These are phyloP conservation scores for Pestalotiopsis sp. DNA, from an alignment of 2,329 filamentous ascomycete genomes.

Conservation along the genomic window DNA sequence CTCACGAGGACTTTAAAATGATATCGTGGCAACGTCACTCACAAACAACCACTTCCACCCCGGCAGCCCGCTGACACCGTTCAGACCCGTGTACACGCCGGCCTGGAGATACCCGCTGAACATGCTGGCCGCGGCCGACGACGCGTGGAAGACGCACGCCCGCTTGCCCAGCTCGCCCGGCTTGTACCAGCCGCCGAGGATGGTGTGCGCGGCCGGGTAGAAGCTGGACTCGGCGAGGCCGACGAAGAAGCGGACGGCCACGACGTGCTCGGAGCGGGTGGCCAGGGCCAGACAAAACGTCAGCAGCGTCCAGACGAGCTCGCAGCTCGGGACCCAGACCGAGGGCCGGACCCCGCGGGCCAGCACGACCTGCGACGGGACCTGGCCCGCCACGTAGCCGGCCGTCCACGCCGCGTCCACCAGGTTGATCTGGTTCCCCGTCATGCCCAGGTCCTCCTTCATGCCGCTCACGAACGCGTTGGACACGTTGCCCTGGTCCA, in stretches of 20 bases:
- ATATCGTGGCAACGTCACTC: neutral
- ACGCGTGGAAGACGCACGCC: constrained; percentile 48
- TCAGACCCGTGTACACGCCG: constrained; percentile 53
- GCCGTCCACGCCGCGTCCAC: constrained; percentile 38
- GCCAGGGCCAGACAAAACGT: constrained; percentile 35
- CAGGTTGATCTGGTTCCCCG: constrained; percentile 39
- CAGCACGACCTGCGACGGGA: constrained; percentile 39
- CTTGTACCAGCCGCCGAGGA: constrained; percentile 49
- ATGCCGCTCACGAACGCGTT: constrained; percentile 34
- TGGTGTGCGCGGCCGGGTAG: constrained; percentile 43
- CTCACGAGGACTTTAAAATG: neutral
- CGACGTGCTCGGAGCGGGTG: constrained; percentile 38
- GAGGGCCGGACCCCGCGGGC: constrained; percentile 42
- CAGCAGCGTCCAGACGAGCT: constrained; percentile 37
- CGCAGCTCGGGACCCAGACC: constrained; percentile 44
- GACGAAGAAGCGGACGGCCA: constrained; percentile 45
- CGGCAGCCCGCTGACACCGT: constrained; percentile 48
- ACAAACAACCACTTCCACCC: constrained; percentile 59
- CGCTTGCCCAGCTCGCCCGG: constrained; percentile 52
- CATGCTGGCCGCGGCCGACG: constrained; percentile 55
- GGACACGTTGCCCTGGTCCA: constrained; percentile 24
- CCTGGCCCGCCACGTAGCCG: constrained; percentile 41
- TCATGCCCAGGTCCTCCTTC: constrained; percentile 35
- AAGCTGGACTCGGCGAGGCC: constrained; percentile 43
- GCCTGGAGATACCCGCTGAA: constrained; percentile 61